These are phyloP conservation scores for Myxozyma geophila DNA, from an alignment of 805 yeast species.

Conservation along the genomic window DNA sequence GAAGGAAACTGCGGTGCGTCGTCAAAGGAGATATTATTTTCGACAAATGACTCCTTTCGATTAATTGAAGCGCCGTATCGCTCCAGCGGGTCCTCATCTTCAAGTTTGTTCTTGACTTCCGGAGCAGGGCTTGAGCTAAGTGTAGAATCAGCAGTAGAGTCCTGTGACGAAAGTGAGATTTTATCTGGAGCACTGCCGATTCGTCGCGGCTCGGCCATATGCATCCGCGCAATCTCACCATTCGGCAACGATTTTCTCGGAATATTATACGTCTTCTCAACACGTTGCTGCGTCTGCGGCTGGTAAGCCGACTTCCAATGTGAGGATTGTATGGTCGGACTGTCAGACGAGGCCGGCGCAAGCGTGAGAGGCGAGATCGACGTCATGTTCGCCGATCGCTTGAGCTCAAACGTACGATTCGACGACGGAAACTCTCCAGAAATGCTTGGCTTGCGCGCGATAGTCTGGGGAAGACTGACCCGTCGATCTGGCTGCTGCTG, in stretches of 20 bases:
- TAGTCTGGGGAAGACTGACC: slow-evolving; percentile 2
- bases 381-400: slow-evolving; percentile 1
- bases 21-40: slow-evolving; percentile 74
- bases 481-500: slow-evolving; percentile 6
- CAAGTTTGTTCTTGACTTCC: not conserved
- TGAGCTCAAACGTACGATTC: slow-evolving; percentile 4
- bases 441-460: not conserved
- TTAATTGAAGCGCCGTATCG: not conserved
- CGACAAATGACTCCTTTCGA: slow-evolving; percentile 61
- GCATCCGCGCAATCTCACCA: not conserved
- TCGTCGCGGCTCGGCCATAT: not conserved
- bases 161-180: not conserved
- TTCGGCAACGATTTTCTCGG: slow-evolving; percentile 28
- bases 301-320: slow-evolving; percentile 13
- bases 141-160: not conserved
- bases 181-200: slow-evolving; percentile 7
- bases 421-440: not conserved
- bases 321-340: not conserved
- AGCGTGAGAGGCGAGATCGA: slow-evolving; percentile 15
- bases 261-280: slow-evolving; percentile 16
- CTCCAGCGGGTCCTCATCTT: slow-evolving; percentile 2
- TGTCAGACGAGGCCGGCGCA: not conserved
- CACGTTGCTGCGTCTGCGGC: not conserved
- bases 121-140: not conserved
- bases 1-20: slow-evolving; percentile 62